Evolutionary conservation across 257 asterid species (phyloP), one percentile per base, ranked within the genome.

Genomic region (Datura wrightii): DNA sequence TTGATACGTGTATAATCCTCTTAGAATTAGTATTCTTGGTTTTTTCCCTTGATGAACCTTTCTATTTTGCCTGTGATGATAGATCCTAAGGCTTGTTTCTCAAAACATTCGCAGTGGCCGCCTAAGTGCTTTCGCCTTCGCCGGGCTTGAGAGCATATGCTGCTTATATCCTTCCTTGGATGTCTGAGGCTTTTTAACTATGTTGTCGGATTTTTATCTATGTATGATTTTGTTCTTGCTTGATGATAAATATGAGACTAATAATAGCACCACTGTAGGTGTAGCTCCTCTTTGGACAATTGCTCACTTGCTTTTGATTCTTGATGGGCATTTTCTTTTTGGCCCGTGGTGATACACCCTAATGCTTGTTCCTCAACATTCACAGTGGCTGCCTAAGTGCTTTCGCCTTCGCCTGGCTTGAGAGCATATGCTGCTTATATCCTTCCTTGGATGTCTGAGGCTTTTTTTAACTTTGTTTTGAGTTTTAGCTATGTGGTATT

Each of bases 61-160:
- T 59, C n/a, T 24, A 1, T 59, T 0, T 67, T 44, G 79, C 9
- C 54, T 13, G 8, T 16, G 79, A 70, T 42, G 55, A 70, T 42
- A 70, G 1, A 41, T 18, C 16, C 4, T 5, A 88, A 90, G 92
- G 92, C 93, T 82, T 70, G 91, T 90, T 90, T 92, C 93, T 90
- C 92, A 85, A 88, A 86, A 90, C 94, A 90, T 91, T 89, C 93
- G 92, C 93, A 92, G 93, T 79, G 89, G 93, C 92, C 90, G 92
- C 89, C 95, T 89, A 62, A 90, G 89, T 79, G 86, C 91, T 90
- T 86, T 90, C 88, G 91, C 93, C 90, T 86, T 88, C 86, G 90
- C 93, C 89, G 7, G 92, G 89, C 89, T 90, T 84, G 93, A 89
- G 90, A 90, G 92, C 84, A 80, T 56, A 6, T 90, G 93, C 92